phyloP scores from a whole-genome alignment of 805 yeast species.

The Barnettozyma botsteinii region DNA sequence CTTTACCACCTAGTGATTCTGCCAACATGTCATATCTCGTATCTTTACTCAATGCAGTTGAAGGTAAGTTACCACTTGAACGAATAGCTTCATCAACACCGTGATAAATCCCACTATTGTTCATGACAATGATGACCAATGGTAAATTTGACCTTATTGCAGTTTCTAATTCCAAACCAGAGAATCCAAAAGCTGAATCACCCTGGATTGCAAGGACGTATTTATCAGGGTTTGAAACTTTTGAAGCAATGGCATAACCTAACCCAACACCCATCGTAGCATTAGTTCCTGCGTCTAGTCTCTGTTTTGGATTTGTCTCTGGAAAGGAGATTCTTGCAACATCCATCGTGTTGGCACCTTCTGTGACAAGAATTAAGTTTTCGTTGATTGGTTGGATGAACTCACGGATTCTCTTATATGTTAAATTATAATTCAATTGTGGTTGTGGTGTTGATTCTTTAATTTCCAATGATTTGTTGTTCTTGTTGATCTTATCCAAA shows the following conservation, averaged over 20 bases:
- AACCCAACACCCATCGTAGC: conserved; percentile 76
- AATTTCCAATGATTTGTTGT: conserved; percentile 27
- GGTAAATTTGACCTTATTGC: conserved; percentile 51
- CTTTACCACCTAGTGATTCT: conserved; percentile 50
- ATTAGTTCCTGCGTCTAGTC: conserved; percentile 70
- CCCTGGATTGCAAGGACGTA: conserved; percentile 60
- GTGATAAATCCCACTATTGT: conserved; percentile 68
- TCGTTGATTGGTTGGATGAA: conserved; percentile 28
- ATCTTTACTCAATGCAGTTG: conserved; percentile 53
- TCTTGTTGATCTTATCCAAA: conserved; percentile 24
- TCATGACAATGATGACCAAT: conserved; percentile 57
- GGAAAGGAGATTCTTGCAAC: conserved; percentile 58
- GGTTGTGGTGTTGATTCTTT: conserved; percentile 27
- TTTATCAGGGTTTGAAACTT: conserved; percentile 37
- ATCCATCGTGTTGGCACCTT: conserved; percentile 81
- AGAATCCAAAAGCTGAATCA: conserved; percentile 74
- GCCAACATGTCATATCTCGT: conserved; percentile 56
- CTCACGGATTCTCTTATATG: conserved; percentile 43
- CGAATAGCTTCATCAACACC: conserved; percentile 40
- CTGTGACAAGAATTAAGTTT: conserved; percentile 44
- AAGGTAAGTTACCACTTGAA: conserved; percentile 34
- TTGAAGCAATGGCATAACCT: conserved; percentile 65
- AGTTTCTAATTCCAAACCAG: conserved; percentile 70
- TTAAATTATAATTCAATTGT: conserved; percentile 45
- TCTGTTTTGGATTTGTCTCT: conserved; percentile 41